A percentile compares a stretch with the other conserved stretches of the same genome.
These are phyloP conservation scores for Cicer pinnatifidum DNA, from an alignment of 306 rosid species.

Conservation along the genomic window DNA sequence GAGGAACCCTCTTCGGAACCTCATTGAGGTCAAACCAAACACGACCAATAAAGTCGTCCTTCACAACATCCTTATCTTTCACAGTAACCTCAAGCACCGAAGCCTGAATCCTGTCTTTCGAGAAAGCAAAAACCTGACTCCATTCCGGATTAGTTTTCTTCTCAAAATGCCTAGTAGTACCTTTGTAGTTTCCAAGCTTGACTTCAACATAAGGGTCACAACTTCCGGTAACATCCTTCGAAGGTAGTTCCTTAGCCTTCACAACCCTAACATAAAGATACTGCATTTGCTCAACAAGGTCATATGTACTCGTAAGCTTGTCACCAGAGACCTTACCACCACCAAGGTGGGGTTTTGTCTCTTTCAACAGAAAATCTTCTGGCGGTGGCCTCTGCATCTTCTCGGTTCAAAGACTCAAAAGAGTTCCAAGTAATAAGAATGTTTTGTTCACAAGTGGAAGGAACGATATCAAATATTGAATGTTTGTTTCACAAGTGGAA, in stretches of 20 bases:
- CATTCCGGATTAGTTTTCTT: conserved; percentile 92
- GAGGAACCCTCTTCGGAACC: conserved; percentile 91
- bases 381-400: conserved; percentile 95
- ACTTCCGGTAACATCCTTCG: conserved; percentile 87
- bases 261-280: conserved; percentile 94
- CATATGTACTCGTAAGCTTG: conserved; percentile 90
- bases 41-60: conserved; percentile 88
- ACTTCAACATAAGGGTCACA: conserved; percentile 94
- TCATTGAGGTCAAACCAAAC: conserved; percentile 81
- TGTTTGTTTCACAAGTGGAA: conserved; percentile 1
- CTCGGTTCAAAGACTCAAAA: conserved; percentile 43
- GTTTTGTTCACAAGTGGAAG: background rate
- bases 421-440: conserved; percentile 39
- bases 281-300: conserved; percentile 99
- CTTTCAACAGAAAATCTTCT: conserved; percentile 89
- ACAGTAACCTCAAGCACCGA: conserved; percentile 81
- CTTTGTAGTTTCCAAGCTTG: conserved; percentile 90
- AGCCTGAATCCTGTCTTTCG: conserved; percentile 87
- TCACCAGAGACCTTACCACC: conserved; percentile 94
- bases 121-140: conserved; percentile 94
- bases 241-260: conserved; percentile 85
- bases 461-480: conserved; percentile 43
- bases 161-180: conserved; percentile 93
- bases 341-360: conserved; percentile 95
- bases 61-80: conserved; percentile 86